Evolutionary conservation across 176 grass and related monocot species (phyloP).

Genomic region (Phoenix roebelenii): DNA sequence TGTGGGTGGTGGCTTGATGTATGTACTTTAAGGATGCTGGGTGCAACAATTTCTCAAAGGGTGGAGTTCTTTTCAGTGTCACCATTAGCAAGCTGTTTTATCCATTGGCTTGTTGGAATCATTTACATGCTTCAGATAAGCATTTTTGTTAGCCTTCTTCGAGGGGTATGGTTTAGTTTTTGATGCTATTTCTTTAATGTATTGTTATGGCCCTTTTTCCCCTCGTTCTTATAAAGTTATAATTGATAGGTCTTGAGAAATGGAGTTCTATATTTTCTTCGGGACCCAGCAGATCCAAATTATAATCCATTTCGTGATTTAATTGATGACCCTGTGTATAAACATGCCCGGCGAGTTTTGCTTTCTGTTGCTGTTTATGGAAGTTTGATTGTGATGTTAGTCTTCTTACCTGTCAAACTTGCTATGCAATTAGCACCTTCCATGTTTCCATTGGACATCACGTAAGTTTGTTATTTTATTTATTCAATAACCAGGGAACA

Average conservation of each 20-base stretch:
- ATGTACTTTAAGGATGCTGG: slow-evolving; percentile 91
- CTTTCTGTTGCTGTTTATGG: slow-evolving; percentile 95
- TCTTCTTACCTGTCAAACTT: slow-evolving; percentile 96
- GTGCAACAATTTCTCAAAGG: slow-evolving; percentile 82
- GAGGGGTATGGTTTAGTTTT: slow-evolving; percentile 60
- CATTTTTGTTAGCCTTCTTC: slow-evolving; percentile 98
- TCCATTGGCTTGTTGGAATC: slow-evolving; percentile 98
- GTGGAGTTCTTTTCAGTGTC: slow-evolving; percentile 84
- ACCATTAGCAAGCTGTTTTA: slow-evolving; percentile 78
- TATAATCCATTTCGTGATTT: slow-evolving; percentile 97
- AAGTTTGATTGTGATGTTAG: slow-evolving; percentile 96
- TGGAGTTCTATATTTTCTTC: slow-evolving; percentile 96
- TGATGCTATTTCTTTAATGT: slow-evolving; percentile 5
- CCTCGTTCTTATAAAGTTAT: too few species aligned
- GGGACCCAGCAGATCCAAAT: slow-evolving; percentile 97
- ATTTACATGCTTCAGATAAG: slow-evolving; percentile 99
- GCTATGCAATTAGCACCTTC: slow-evolving; percentile 71
- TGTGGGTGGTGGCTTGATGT: slow-evolving; percentile 99
- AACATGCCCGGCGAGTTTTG: slow-evolving; percentile 86
- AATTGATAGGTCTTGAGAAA: slow-evolving; percentile 62
- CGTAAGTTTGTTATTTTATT: slow-evolving; percentile 37
- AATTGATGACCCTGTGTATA: slow-evolving; percentile 94
- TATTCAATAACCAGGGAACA: not conserved
- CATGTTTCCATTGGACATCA: slow-evolving; percentile 84
- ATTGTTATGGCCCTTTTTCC: not conserved